A percentile compares a stretch with the other conserved stretches of the same genome.
phyloP scores from a whole-genome alignment of 495 filamentous ascomycete genomes.

The Sabuloglossum arenarium region DNA sequence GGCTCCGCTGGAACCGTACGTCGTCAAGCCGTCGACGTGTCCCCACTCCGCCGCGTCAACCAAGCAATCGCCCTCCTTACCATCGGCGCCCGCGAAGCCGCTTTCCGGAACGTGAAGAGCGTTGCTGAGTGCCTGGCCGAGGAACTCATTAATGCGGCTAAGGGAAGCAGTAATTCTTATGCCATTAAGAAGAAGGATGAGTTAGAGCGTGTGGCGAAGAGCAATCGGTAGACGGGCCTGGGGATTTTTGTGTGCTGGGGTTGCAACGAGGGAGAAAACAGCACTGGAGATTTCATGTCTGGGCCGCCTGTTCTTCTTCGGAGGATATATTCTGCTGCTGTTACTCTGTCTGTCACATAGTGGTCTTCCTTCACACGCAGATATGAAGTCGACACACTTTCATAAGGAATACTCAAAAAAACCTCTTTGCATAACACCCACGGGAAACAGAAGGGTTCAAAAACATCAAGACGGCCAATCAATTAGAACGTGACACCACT shows the following conservation, averaged over 20 bases:
- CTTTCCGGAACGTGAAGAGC: conserved; percentile 98
- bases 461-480: not conserved
- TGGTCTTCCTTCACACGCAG: not conserved
- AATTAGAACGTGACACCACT: too few relatives aligned
- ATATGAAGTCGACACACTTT: not conserved
- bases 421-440: not conserved
- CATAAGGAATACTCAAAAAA: not conserved
- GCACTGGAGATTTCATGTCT: not conserved
- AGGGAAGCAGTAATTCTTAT: conserved; percentile 98
- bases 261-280: not conserved
- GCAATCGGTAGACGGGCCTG: conserved; percentile 61
- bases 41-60: conserved; percentile 97
- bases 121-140: conserved; percentile 96
- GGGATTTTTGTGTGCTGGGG: not conserved
- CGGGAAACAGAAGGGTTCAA: too few relatives aligned
- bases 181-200: conserved; percentile 99
- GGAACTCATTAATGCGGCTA: conserved; percentile 99
- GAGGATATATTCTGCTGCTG: not conserved
- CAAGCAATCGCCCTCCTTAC: conserved; percentile 95
- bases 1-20: conserved; percentile 97
- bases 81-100: conserved; percentile 89
- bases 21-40: conserved; percentile 99
- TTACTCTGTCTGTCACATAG: not conserved
- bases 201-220: conserved; percentile 99
- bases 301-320: not conserved